Conservation (phyloP, 2,329 filamentous ascomycete genomes). For the Fusarium redolens region DNA sequence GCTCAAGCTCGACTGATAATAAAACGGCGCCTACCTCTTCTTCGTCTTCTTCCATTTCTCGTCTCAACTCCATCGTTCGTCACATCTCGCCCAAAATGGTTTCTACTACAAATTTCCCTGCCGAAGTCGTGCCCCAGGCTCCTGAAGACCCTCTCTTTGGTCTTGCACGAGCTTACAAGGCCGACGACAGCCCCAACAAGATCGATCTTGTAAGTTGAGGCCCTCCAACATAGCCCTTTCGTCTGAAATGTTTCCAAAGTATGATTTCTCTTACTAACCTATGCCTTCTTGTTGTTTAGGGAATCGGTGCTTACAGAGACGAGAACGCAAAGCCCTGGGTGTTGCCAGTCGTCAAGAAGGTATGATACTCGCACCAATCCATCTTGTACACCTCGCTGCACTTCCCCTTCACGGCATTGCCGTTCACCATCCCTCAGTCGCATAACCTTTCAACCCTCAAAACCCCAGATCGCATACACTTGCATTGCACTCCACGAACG, state of each 20-base stretch:
- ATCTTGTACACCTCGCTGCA: constrained; percentile 4
- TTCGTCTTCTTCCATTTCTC: constrained; percentile 61
- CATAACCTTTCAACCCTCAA: constrained; percentile 9
- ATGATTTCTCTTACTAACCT: constrained; percentile 16
- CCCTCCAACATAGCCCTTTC: not conserved
- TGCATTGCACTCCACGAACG: constrained; percentile 13
- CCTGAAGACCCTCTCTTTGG: constrained; percentile 97
- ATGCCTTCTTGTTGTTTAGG: constrained; percentile 52
- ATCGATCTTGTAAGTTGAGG: constrained; percentile 82
- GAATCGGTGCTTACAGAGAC: constrained; percentile 93
- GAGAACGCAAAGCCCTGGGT: constrained; percentile 98
- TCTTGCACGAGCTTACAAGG: constrained; percentile 86
- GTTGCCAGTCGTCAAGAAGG: constrained; percentile 95
- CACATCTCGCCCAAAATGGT: constrained; percentile 74
- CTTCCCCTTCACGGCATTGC: constrained; percentile 14
- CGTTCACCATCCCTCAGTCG: constrained; percentile 1
- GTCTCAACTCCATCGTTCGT: constrained; percentile 71
- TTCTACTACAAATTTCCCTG: constrained; percentile 70
- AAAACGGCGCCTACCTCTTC: constrained; percentile 48
- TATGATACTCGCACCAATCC: constrained; percentile 52
- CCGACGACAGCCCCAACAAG: constrained; percentile 81
- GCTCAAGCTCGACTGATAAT: constrained; percentile 46
- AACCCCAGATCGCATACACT: constrained; percentile 9
- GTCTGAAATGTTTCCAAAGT: not conserved
- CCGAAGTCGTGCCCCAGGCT: constrained; percentile 84